These are phyloP conservation scores for Phaeosphaeria sp. DNA, from an alignment of 2,329 filamentous ascomycete species.

Conservation along the genomic window DNA sequence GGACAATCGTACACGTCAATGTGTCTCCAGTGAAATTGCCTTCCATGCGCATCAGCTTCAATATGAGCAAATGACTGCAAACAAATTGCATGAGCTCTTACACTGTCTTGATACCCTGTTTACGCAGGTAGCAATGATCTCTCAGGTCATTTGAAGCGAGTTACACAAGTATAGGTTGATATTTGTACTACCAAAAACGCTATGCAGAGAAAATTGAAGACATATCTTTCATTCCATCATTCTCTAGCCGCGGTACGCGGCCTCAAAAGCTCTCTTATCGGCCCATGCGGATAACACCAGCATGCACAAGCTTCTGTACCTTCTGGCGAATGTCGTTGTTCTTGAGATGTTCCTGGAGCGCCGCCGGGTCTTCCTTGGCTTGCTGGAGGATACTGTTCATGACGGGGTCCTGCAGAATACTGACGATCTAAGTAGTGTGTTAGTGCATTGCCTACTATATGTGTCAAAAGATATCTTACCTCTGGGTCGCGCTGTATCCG, in stretches of 20 bases:
- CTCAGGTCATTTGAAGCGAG: background rate
- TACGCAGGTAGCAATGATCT: too few species aligned
- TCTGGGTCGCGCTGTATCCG: conserved; percentile 90
- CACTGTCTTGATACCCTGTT: too few species aligned
- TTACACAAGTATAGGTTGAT: background rate
- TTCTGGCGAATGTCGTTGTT: conserved; percentile 85
- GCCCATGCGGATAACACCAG: conserved; percentile 86
- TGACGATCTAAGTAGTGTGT: conserved; percentile 70
- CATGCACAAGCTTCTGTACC: conserved; percentile 93
- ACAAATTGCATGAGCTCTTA: too few species aligned
- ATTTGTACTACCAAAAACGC: conserved; percentile 3
- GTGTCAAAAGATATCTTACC: conserved; percentile 60
- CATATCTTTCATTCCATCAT: background rate
- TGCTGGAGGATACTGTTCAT: conserved; percentile 98
- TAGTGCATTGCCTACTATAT: conserved; percentile 22
- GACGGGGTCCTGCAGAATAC: conserved; percentile 91
- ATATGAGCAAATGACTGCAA: too few species aligned
- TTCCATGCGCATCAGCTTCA: too few species aligned
- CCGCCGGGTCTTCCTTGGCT: conserved; percentile 89
- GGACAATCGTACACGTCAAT: too few species aligned
- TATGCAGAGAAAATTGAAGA: conserved; percentile 4
- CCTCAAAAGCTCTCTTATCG: conserved; percentile 25
- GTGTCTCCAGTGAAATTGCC: too few species aligned
- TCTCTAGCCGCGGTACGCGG: background rate
- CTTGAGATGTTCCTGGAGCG: conserved; percentile 96